Conservation (phyloP, 345 rosid species). For the Populus alba region DNA sequence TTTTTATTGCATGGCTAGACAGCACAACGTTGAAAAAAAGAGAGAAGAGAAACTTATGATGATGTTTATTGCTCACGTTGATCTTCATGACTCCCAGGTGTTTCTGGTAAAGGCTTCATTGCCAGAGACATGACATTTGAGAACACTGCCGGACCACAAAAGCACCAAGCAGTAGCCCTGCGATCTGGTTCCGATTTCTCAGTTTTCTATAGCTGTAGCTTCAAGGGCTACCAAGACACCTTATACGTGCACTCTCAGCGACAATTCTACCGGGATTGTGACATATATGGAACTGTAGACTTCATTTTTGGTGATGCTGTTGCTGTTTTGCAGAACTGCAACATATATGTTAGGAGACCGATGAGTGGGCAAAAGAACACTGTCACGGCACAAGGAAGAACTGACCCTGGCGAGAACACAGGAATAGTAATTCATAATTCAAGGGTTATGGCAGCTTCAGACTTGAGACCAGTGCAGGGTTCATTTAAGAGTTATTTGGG, state of each 20-base stretch:
- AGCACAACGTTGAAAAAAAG: no score
- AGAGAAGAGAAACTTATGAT: no score
- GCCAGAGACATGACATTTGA: constrained; percentile 74
- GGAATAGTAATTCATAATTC: constrained; percentile 76
- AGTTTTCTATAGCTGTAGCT: constrained; percentile 70
- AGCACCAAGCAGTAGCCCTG: constrained; percentile 85
- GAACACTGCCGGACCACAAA: constrained; percentile 85
- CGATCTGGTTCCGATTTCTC: constrained; percentile 78
- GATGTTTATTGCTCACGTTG: no score
- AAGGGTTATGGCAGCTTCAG: constrained; percentile 46
- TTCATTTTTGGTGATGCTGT: constrained; percentile 78
- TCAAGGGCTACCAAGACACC: constrained; percentile 93
- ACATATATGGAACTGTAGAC: constrained; percentile 73
- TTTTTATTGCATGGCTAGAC: no score
- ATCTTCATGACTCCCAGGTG: constrained; percentile 40
- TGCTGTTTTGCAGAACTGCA: constrained; percentile 57
- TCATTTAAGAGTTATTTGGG: constrained; percentile 56
- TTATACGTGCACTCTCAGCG: constrained; percentile 70
- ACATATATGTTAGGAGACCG: constrained; percentile 56
- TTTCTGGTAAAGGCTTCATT: constrained; percentile 62
- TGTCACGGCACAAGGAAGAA: constrained; percentile 69
- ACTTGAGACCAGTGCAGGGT: constrained; percentile 33
- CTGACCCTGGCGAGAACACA: constrained; percentile 69
- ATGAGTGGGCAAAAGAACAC: constrained; percentile 54
- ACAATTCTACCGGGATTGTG: constrained; percentile 78